phyloP scores from a whole-genome alignment of 1,139 yeast species.

The Yamadazyma diospyri region DNA sequence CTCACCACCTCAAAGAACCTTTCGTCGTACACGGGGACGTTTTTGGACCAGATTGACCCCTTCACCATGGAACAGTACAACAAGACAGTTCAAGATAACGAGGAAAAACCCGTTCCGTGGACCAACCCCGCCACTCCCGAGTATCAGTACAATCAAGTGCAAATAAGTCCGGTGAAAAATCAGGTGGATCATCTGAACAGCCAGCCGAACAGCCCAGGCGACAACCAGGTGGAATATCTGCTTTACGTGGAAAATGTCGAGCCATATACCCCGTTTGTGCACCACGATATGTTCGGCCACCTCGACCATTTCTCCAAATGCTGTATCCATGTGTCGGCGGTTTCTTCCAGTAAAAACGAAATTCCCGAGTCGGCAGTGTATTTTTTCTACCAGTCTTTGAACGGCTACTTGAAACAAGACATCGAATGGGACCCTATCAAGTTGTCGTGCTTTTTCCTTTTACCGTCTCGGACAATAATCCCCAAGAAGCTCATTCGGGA shows the following conservation, averaged over 20 bases:
- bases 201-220: conserved; percentile 1
- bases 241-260: conserved; percentile 16
- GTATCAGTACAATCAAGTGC: not conserved
- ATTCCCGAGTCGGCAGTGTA: conserved; percentile 15
- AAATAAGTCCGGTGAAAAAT: conserved; percentile 3
- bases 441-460: conserved; percentile 18
- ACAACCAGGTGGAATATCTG: conserved; percentile 6
- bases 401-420: conserved; percentile 7
- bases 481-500: conserved; percentile 10
- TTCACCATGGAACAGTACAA: conserved; percentile 13
- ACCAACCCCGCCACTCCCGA: no score
- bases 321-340: conserved; percentile 19
- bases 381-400: conserved; percentile 12
- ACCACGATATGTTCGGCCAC: conserved; percentile 13
- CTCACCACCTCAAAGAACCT: conserved; percentile 8
- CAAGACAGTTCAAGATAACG: conserved; percentile 1
- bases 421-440: conserved; percentile 16
- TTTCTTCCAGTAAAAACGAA: conserved; percentile 12
- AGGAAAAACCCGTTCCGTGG: no score
- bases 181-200: not conserved
- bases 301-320: conserved; percentile 17
- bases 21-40: conserved; percentile 16
- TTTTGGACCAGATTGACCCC: conserved; percentile 15
- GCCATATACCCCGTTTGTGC: conserved; percentile 20
- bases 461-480: conserved; percentile 16